Base-by-base conservation (phyloP, 768 basidiomycete genomes). In the Mycena olivaceomarginata region DNA sequence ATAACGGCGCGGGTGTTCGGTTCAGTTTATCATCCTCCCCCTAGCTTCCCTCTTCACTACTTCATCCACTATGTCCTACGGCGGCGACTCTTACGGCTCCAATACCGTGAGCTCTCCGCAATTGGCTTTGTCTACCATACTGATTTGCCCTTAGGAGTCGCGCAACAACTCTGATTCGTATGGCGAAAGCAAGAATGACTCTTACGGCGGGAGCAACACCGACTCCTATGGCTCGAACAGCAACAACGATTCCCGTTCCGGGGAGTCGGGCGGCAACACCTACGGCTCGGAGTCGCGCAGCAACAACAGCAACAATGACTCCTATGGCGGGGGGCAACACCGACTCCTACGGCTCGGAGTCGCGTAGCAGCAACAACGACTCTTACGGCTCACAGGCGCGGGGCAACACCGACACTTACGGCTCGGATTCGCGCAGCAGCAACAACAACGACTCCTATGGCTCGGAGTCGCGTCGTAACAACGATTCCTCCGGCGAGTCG, bases 371-470 rank as follows among this genome's bases (percentile, higher is more conserved):
- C 31, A 31, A 31, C 31, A 31, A 31, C 31, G 31, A 31, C 31
- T 31, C 31, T 31, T 31, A 31, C 31, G 31, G 31, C 31, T 22
- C n/a, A n/a, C n/a, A 56, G 22, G n/a, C 53, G 53, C 53, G 53
- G n/a, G 22, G 22, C 4, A 56, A 56, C 31, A 31, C 31, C 31
- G 31, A 31, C 31, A 31, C 31, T 31, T 31, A 31, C 31, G 31
- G 31, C 31, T 31, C 31, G 31, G 31, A 31, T 2, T 31, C 18
- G 48, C 20, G 31, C 31, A 67, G 48, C 43, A 79, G 83, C 77
- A 81, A 83, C 64, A 81, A 83, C 64, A 66, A 81, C 71, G 31
- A 31, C 31, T 79, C 79, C 2, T 60, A 60, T 16, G 59, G 59
- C 59, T 60, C 59, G 5, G 59, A 72, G 72, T 31, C 62, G 67